Conservation (phyloP, 495 filamentous ascomycete genomes). For the Trichoderma virens region DNA sequence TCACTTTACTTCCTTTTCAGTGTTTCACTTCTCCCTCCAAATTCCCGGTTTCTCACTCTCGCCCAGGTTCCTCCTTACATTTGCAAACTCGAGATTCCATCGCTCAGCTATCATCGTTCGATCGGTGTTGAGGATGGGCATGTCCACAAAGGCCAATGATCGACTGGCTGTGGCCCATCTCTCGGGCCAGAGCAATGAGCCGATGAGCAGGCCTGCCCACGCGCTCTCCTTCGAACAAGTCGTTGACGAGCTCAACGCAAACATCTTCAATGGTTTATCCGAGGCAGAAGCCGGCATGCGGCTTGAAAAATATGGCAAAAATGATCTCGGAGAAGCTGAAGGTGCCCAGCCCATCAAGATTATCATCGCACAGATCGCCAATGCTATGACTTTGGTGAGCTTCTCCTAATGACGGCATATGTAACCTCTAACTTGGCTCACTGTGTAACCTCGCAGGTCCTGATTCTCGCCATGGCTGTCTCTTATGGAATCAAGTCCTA, state of each 20-base stretch:
- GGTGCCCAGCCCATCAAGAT: constrained; percentile 59
- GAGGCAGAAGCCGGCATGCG: constrained; percentile 46
- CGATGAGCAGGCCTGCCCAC: constrained; percentile 57
- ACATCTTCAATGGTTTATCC: constrained; percentile 55
- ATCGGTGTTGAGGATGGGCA: background rate
- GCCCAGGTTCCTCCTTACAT: too few relatives aligned
- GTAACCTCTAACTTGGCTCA: constrained; percentile 9
- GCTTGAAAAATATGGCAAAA: constrained; percentile 50
- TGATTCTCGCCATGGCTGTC: constrained; percentile 67
- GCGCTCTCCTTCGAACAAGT: constrained; percentile 47
- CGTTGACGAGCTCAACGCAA: constrained; percentile 49
- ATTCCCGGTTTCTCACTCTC: too few relatives aligned
- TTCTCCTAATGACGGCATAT: constrained; percentile 14
- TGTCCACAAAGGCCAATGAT: background rate
- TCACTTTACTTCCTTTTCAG: too few relatives aligned
- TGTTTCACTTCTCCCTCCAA: too few relatives aligned
- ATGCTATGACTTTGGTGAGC: constrained; percentile 49
- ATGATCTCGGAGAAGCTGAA: constrained; percentile 51
- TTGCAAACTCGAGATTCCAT: too few relatives aligned
- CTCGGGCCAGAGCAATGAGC: constrained; percentile 45
- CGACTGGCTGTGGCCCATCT: constrained; percentile 30
- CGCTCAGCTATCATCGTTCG: too few relatives aligned
- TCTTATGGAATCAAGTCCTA: constrained; percentile 61
- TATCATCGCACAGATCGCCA: constrained; percentile 50
- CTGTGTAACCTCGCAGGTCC: constrained; percentile 37